Conservation (phyloP, 306 rosid species). For the Gastrolobium villosum region DNA sequence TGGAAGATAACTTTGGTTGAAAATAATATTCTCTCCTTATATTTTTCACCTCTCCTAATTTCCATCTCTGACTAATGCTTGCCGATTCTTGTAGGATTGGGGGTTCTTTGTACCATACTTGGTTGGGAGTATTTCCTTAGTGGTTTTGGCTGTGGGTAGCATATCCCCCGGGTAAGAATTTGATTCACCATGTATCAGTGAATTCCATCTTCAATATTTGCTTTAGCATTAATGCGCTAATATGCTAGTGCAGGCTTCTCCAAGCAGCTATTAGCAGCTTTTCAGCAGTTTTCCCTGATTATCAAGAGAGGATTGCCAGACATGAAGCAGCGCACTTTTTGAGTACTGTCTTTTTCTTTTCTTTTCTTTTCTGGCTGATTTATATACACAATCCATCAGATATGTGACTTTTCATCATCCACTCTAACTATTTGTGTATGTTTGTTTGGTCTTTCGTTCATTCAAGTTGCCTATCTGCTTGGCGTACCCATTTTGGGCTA, state of each 20-base stretch:
- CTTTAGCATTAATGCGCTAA: slow-evolving; percentile 37
- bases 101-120: slow-evolving; percentile 95
- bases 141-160: slow-evolving; percentile 94
- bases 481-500: slow-evolving; percentile 88
- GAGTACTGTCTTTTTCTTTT: slow-evolving; percentile 53
- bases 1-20: slow-evolving; percentile 2
- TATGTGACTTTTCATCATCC: slow-evolving; percentile 16
- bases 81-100: slow-evolving; percentile 76
- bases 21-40: neutral
- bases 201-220: slow-evolving; percentile 35
- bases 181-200: slow-evolving; percentile 17
- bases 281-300: slow-evolving; percentile 90
- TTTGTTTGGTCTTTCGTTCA: slow-evolving; percentile 40
- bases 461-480: slow-evolving; percentile 82
- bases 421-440: slow-evolving; percentile 7
- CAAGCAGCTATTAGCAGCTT: slow-evolving; percentile 93
- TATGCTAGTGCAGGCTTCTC: slow-evolving; percentile 78
- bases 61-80: slow-evolving; percentile 45
- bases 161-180: slow-evolving; percentile 85
- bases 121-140: slow-evolving; percentile 88
- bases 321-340: slow-evolving; percentile 98
- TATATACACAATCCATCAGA: slow-evolving; percentile 24
- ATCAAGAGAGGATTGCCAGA: slow-evolving; percentile 89
- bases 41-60: slow-evolving; percentile 20
- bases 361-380: neutral